Conservation (phyloP, 75 land plant species). For the Sequoia sempervirens region DNA sequence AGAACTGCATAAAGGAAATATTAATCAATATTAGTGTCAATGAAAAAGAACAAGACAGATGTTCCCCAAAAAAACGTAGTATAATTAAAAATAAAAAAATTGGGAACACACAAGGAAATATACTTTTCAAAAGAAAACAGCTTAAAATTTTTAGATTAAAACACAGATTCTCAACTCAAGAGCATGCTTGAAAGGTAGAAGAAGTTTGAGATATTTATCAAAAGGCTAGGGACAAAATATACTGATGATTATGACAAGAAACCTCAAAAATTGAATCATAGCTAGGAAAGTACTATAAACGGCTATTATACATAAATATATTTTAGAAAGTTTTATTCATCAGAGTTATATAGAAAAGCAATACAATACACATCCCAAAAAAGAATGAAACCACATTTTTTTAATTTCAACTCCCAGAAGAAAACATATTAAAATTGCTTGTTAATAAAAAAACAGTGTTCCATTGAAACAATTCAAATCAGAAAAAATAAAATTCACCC, state of each 20-base stretch:
- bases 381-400: neutral
- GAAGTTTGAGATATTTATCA: neutral
- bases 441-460: neutral
- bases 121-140: neutral
- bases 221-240: neutral
- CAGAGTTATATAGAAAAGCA: neutral
- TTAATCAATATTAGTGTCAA: neutral
- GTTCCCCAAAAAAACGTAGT: neutral
- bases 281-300: neutral
- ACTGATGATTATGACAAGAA: neutral
- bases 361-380: neutral
- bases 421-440: neutral
- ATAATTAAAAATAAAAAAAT: neutral
- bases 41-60: neutral
- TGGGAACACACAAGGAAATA: neutral
- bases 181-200: neutral
- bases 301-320: neutral
- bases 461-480: neutral
- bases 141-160: neutral
- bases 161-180: neutral
- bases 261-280: neutral
- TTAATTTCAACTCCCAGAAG: neutral
- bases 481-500: neutral
- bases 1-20: conserved; percentile 44
- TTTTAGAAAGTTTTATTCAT: neutral